Percentiles rank a stretch among this genome's conserved stretches.
Conservation (phyloP, 2,329 filamentous ascomycete species). For the Fusarium bulbicola region DNA sequence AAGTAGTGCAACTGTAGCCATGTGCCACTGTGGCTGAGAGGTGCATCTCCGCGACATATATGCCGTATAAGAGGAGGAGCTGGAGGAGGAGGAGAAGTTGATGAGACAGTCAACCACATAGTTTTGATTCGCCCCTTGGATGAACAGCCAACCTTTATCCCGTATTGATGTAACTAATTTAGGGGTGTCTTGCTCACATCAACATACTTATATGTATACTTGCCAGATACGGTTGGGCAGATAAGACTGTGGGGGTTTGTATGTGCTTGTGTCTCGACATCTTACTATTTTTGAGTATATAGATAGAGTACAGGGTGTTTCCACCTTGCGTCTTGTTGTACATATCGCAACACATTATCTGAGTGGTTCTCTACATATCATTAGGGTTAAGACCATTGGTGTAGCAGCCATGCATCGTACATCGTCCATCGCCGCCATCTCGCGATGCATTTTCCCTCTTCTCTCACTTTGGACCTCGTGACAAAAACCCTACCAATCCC, state of each 20-base stretch:
- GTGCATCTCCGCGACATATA: constrained; percentile 10
- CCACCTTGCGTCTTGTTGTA: constrained; percentile 16
- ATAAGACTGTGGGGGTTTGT: constrained; percentile 6
- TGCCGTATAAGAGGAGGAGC: constrained; percentile 11
- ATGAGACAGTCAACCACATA: not conserved
- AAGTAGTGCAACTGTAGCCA: constrained; percentile 43
- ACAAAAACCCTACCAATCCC: constrained; percentile 10
- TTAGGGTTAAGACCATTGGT: not conserved
- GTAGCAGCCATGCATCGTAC: not conserved
- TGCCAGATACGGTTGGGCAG: not conserved
- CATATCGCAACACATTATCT: constrained; percentile 15
- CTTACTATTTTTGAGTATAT: constrained; percentile 25
- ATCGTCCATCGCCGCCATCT: not conserved
- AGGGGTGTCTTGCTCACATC: not conserved
- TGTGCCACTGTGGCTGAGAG: constrained; percentile 19
- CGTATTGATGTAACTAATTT: constrained; percentile 17
- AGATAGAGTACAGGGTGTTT: constrained; percentile 7
- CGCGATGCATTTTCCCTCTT: constrained; percentile 20
- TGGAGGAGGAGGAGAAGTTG: not conserved
- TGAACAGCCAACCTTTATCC: constrained; percentile 14
- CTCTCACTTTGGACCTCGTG: constrained; percentile 15
- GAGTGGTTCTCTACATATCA: not conserved
- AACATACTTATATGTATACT: not conserved
- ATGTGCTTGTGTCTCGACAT: constrained; percentile 10
- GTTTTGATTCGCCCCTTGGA: not conserved